Conservation (phyloP, 192 early-diverging fungal species). For the Helicostylum pulchrum region DNA sequence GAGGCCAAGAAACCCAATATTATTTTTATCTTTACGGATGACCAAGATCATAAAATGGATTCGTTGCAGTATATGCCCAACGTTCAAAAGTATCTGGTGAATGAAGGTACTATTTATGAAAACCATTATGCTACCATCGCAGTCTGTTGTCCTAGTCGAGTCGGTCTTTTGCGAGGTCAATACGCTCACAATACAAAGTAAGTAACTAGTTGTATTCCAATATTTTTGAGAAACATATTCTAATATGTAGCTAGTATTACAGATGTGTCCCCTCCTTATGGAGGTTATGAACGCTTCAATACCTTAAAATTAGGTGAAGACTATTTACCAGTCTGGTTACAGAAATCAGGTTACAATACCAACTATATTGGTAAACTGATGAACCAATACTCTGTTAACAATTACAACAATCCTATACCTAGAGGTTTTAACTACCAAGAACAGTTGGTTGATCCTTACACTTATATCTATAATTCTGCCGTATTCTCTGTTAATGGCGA, state of each 20-base stretch:
- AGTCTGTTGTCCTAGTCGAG: constrained; percentile 63
- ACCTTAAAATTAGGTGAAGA: constrained; percentile 36
- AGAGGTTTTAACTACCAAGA: constrained; percentile 38
- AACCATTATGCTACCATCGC: constrained; percentile 64
- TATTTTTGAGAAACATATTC: neutral
- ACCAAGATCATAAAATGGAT: constrained; percentile 55
- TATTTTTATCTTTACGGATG: constrained; percentile 63
- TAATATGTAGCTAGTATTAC: constrained; percentile 30
- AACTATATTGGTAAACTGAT: constrained; percentile 70
- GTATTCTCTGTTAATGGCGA: constrained; percentile 58
- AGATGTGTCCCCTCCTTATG: constrained; percentile 32
- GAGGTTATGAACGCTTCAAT: constrained; percentile 44
- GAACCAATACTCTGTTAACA: constrained; percentile 43
- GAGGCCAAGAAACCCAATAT: constrained; percentile 52
- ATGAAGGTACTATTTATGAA: constrained; percentile 56
- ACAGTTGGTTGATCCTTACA: constrained; percentile 52
- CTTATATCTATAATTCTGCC: constrained; percentile 53
- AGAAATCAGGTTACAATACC: constrained; percentile 56
- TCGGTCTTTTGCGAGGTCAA: constrained; percentile 53
- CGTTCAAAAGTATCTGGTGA: constrained; percentile 56
- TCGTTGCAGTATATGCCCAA: constrained; percentile 59
- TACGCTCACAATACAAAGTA: constrained; percentile 65
- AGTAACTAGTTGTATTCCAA: neutral
- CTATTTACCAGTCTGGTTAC: constrained; percentile 53
- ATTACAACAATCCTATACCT: constrained; percentile 35